These are phyloP conservation scores for Colletotrichum sp. DNA, from an alignment of 2,329 filamentous ascomycete species.

Conservation along the genomic window DNA sequence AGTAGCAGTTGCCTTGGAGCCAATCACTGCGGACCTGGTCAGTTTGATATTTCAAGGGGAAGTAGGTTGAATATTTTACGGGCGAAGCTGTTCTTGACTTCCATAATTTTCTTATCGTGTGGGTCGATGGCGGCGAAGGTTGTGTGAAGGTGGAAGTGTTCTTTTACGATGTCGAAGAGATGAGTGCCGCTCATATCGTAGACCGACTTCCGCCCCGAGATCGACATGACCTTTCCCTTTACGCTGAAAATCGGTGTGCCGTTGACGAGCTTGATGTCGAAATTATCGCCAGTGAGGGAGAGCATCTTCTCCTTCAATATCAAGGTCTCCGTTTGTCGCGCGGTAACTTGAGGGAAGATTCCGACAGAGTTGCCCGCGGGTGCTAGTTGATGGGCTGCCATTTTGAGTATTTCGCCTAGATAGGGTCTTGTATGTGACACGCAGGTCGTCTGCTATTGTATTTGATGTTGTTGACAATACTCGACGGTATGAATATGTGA, in stretches of 20 bases:
- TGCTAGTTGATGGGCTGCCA: constrained; percentile 23
- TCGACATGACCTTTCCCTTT: constrained; percentile 56
- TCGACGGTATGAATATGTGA: rapidly evolving
- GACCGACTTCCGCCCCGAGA: constrained; percentile 61
- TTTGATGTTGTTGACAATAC: rapidly evolving
- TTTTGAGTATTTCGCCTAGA: not conserved
- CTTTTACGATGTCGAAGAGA: constrained; percentile 63
- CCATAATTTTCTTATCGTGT: constrained; percentile 51
- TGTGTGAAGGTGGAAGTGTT: constrained; percentile 53
- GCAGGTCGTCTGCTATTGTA: rapidly evolving
- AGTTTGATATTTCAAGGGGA: not conserved
- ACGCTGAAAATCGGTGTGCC: constrained; percentile 61
- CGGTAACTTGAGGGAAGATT: constrained; percentile 43
- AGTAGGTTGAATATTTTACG: not conserved
- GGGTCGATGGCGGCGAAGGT: constrained; percentile 56
- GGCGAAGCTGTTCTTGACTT: constrained; percentile 51
- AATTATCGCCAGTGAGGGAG: constrained; percentile 67
- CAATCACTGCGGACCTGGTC: constrained; percentile 43
- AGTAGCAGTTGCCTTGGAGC: constrained; percentile 59
- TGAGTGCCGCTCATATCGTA: constrained; percentile 56
- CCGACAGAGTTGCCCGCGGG: constrained; percentile 38
- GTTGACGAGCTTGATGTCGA: constrained; percentile 62
- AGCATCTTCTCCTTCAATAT: constrained; percentile 66
- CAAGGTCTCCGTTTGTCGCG: constrained; percentile 50
- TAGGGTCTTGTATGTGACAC: rapidly evolving